Evolutionary conservation across 192 early-diverging fungal genomes (phyloP), one percentile per base, ranked within the genome.

Genomic region (Dissophora ornata): DNA sequence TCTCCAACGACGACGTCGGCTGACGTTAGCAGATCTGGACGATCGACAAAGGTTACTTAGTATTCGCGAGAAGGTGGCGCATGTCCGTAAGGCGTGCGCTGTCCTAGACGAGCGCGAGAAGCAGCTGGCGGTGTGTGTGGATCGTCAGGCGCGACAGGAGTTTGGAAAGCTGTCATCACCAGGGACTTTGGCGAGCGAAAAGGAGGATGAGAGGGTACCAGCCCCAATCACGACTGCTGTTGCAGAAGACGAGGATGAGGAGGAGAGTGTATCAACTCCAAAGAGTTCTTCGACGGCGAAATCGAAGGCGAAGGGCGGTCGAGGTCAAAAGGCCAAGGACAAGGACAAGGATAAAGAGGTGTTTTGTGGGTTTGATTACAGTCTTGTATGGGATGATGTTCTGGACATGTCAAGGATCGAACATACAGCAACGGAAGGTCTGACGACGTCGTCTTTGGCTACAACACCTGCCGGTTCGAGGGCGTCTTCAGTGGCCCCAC

Each of bases 331-430:
- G 34, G 28, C 38, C 24, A 73, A 65, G 24, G 67, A 54, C 47
- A 77, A 71, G 54, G 61, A 71, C 3, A 58, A 63, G 50, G 75
- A 80, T 11, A 69, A 78, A 26, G 80, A 80, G 11, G 44, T 44
- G 11, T 32, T 79, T 2, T 86, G 84, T 62, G 84, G 82, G 2
- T 86, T 83, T 62, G 84, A 86, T 30, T 71, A 67, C 30, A 69
- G 84, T 38, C 71, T 86, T 28, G 38, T 78, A 0, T 81, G 82
- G 84, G 65, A 79, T 24, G 71, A 82, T 15, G 51, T 40, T 9
- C 59, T 69, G 30, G 71, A 77, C 36, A 62, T 79, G 48, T 52
- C 57, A 11, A 24, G 54, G 12, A 41, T 56, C 4, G 74, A 80
- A 25, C 57, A 62, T 42, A n/a, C 44, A 19, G 44, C 52, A n/a